phyloP scores from a whole-genome alignment of 2,329 filamentous ascomycete species.

The Alternaria hordeiaustralica region DNA sequence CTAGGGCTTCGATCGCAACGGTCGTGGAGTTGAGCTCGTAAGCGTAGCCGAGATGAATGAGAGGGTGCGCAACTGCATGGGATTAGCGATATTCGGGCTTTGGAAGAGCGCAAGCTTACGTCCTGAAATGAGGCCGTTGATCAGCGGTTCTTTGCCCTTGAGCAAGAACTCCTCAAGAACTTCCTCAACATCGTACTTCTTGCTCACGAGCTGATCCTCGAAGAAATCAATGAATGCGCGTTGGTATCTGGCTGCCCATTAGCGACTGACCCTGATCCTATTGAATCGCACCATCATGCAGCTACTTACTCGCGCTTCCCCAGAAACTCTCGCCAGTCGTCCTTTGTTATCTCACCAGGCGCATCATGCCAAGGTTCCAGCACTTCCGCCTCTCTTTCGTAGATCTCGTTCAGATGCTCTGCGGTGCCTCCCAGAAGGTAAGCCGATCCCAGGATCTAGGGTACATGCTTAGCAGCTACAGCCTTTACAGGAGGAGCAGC shows the following conservation, averaged over 20 bases:
- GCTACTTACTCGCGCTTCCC: constrained; percentile 69
- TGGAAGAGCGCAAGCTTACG: constrained; percentile 61
- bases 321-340: constrained; percentile 87
- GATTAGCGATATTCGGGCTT: constrained; percentile 13
- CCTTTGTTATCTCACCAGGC: constrained; percentile 79
- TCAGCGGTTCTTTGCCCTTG: constrained; percentile 73
- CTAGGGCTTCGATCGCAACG: constrained; percentile 86
- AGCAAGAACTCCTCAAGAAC: constrained; percentile 81
- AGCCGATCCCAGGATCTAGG: constrained; percentile 75
- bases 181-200: constrained; percentile 83
- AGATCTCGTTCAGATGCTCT: constrained; percentile 77
- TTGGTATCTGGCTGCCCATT: constrained; percentile 67
- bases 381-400: constrained; percentile 74
- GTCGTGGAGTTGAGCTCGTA: constrained; percentile 87
- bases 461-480: constrained; percentile 39
- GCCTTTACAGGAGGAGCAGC: constrained; percentile 33
- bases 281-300: not conserved
- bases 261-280: constrained; percentile 5
- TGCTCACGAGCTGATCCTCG: constrained; percentile 82
- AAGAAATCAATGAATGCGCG: constrained; percentile 94
- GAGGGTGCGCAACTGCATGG: constrained; percentile 76
- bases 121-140: constrained; percentile 80
- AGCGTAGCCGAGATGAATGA: constrained; percentile 96
- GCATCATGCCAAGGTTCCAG: constrained; percentile 84
- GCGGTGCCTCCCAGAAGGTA: constrained; percentile 82